A percentile compares a stretch with the other conserved stretches of the same genome.
phyloP scores from a whole-genome alignment of 225 moss, liverwort and hornwort species.

The Asterella californica region DNA sequence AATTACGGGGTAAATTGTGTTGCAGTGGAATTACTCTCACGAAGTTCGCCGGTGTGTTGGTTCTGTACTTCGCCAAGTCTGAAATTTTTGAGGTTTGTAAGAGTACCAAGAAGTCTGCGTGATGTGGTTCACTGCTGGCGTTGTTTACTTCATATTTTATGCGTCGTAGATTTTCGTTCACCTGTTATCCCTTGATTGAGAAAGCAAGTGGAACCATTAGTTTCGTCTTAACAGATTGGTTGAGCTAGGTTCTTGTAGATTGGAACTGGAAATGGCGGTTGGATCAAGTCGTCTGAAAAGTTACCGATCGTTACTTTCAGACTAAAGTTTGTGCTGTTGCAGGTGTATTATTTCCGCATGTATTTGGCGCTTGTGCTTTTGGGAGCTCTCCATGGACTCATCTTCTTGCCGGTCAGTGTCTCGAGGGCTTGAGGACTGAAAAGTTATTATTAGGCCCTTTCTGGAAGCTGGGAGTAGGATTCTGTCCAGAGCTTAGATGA shows the following conservation, averaged over 20 bases:
- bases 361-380: conserved; percentile 74
- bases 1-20: neutral
- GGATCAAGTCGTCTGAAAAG: too few relatives aligned
- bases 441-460: neutral
- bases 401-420: conserved; percentile 72
- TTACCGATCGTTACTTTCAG: neutral
- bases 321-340: neutral
- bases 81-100: conserved; percentile 86
- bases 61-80: conserved; percentile 87
- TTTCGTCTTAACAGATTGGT: neutral
- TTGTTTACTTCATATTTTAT: too few relatives aligned
- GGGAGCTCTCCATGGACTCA: conserved; percentile 85
- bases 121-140: neutral
- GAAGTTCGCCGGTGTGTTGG: conserved; percentile 88
- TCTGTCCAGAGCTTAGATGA: neutral
- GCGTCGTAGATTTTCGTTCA: neutral
- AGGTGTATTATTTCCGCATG: conserved; percentile 99
- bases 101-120: neutral
- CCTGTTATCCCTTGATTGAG: neutral
- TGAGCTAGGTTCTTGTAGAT: neutral
- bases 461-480: neutral
- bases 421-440: neutral
- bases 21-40: conserved; percentile 94
- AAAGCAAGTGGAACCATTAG: too few relatives aligned
- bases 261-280: neutral